phyloP scores from a whole-genome alignment of 352 stramenopile genomes.

The Thraustochytrium striatum region DNA sequence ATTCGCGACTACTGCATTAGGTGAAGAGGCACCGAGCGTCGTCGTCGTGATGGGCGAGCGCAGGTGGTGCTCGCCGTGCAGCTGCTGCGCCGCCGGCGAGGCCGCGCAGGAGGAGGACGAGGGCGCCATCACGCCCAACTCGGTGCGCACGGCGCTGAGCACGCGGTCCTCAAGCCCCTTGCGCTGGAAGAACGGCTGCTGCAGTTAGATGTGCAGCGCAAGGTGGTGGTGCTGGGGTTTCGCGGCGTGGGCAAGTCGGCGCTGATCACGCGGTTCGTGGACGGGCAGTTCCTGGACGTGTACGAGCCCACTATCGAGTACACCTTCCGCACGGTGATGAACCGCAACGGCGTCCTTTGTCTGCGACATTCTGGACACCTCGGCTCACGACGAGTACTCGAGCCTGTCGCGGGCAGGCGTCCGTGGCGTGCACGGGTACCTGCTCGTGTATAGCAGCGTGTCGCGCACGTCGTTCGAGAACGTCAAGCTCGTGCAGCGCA shows the following conservation, averaged over 20 bases:
- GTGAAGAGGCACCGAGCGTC: no score
- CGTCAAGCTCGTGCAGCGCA: conserved; percentile 79
- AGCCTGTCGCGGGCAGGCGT: conserved; percentile 78
- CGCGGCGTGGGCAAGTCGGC: conserved; percentile 80
- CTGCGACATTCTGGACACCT: conserved; percentile 60
- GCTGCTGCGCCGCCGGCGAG: no score
- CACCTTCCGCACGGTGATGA: conserved; percentile 81
- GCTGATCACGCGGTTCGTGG: conserved; percentile 79
- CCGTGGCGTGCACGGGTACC: conserved; percentile 78
- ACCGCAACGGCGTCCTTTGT: conserved; percentile 75
- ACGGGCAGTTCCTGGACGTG: conserved; percentile 79
- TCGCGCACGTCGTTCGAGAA: conserved; percentile 79
- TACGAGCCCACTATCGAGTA: conserved; percentile 84
- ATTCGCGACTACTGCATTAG: no score
- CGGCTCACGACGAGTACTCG: conserved; percentile 73
- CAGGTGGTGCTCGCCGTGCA: no score
- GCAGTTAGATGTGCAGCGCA: conserved; percentile 61
- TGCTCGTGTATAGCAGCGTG: conserved; percentile 78
- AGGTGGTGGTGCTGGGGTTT: conserved; percentile 76
- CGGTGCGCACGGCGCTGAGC: no score
- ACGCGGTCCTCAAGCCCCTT: conserved; percentile 40
- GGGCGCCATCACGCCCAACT: no score
- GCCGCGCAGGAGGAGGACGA: no score
- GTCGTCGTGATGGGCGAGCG: no score
- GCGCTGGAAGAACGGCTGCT: conserved; percentile 14